Evolutionary conservation across 441 rosid species (phyloP), one percentile per base, ranked within the genome.

Genomic region (Jatropha podagrica): DNA sequence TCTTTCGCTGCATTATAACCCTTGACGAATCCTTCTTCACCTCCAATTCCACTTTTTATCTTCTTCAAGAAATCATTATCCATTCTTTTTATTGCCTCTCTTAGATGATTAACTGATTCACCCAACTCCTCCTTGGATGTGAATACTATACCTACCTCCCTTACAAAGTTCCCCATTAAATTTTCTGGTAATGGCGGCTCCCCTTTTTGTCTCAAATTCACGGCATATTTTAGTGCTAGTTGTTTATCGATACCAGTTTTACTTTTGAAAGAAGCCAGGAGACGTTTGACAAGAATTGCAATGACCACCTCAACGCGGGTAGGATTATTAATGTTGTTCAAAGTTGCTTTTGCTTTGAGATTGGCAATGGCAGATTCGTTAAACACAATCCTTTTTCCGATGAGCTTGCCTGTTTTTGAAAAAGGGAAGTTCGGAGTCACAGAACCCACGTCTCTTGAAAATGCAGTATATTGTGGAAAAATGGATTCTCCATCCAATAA

Each of bases 241-340:
- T 85, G 80, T 42, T 73, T 76, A 5, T 58, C 41, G 0, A 0
- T 51, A 6, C 42, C 23, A 2, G 20, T 23, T 8, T 18, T 71
- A 1, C 9, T 62, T 11, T 26, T 59, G 13, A 26, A 17, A 3
- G 51, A 23, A 20, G 74, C 20, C 55, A 41, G 42, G 3, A 59
- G 8, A 3, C 52, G 41, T 42, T 26, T 58, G n/a, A 13, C 26
- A 10, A 77, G 54, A 14, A 71, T n/a, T 38, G 77, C 68, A n/a
- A 80, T 71, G 66, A 80, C 80, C 18, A 78, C 72, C 6, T 80
- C 63, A 23, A 82, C 78, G 18, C 80, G 27, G 0, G 85, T 73
- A 11, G 75, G 71, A 37, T 60, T 18, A 6, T 2, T 51, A 2
- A 23, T 18, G n/a, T 32, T 32, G 32, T 32, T 32, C 32, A 32